Evolutionary conservation across 1,284 basidiomycete genomes (phyloP).

Genomic region (Leccinum griseonigrum): DNA sequence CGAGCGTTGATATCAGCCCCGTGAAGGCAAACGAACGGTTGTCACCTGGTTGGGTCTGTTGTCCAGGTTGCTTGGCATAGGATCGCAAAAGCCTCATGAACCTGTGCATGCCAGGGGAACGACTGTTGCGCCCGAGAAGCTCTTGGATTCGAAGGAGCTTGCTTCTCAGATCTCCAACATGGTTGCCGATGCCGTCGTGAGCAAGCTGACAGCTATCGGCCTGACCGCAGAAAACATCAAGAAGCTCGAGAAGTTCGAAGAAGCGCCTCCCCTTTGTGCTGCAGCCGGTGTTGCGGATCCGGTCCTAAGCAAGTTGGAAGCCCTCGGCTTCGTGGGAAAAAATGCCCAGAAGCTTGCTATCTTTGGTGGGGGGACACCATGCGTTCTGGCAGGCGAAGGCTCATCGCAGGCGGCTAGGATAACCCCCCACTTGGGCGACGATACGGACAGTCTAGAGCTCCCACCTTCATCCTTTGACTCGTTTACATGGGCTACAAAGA

Average conservation of each 20-base stretch:
- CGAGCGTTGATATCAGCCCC: neutral
- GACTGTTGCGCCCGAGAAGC: neutral
- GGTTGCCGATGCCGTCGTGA: neutral
- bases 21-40: conserved; percentile 4
- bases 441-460: neutral
- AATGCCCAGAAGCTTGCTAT: neutral
- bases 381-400: neutral
- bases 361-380: neutral
- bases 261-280: neutral
- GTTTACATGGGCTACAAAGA: neutral
- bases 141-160: neutral
- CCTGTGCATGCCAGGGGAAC: neutral
- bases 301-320: neutral
- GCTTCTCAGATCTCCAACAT: neutral
- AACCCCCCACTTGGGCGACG: neutral
- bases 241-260: neutral
- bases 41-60: neutral
- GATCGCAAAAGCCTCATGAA: neutral
- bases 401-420: neutral
- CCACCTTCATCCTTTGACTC: neutral
- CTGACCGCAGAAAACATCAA: neutral
- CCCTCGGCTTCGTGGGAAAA: neutral
- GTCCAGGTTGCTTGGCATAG: neutral
- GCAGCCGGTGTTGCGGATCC: neutral
- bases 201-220: neutral